Conservation (phyloP, 768 basidiomycete genomes). For the Rhizopogon vesiculosus region DNA sequence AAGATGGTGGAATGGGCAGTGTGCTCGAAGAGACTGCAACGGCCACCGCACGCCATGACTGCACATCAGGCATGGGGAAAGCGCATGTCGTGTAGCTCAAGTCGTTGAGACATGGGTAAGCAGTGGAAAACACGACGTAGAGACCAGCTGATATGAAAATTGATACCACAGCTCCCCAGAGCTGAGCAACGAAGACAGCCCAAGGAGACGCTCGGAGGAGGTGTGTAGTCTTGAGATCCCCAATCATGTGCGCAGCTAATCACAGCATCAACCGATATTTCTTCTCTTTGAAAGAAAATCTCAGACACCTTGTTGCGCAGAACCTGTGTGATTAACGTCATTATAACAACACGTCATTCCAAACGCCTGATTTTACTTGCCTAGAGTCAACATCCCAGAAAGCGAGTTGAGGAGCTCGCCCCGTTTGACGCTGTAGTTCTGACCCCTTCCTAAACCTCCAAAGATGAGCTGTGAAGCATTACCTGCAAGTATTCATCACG, state of each 20-base stretch:
- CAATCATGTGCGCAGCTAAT: constrained; percentile 50
- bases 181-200: constrained; percentile 58
- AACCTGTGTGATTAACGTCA: not conserved
- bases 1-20: constrained; percentile 39
- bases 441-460: constrained; percentile 51
- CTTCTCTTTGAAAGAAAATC: not conserved
- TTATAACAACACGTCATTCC: not conserved
- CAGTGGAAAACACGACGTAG: constrained; percentile 56
- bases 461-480: constrained; percentile 55
- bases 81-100: not conserved
- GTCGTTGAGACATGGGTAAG: constrained; percentile 47
- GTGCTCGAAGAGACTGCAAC: constrained; percentile 2
- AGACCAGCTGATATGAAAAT: constrained; percentile 52
- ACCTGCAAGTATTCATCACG: constrained; percentile 7
- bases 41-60: constrained; percentile 2
- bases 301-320: not conserved
- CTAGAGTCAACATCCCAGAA: constrained; percentile 1
- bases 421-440: constrained; percentile 13
- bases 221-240: constrained; percentile 61
- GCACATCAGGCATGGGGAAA: constrained; percentile 1
- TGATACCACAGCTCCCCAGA: constrained; percentile 48
- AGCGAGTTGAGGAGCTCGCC: not conserved
- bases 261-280: not conserved
- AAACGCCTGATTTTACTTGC: not conserved
- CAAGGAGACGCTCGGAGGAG: constrained; percentile 56